Evolutionary conservation across 352 stramenopile genomes (phyloP).

Genomic region (Vaucheria bursata): DNA sequence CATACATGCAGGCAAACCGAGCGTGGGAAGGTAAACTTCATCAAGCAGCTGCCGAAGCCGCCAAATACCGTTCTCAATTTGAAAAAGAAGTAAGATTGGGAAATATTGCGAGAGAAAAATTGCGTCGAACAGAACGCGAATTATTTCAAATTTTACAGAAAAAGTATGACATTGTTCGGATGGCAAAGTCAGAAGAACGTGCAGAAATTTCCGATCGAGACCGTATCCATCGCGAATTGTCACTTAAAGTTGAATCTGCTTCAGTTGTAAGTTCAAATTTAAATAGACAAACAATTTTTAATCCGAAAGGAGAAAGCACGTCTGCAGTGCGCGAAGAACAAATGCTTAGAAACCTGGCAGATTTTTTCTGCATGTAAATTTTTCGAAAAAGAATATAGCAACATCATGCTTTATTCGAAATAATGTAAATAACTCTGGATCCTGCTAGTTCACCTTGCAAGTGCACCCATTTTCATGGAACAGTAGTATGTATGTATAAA

Average conservation of each 20-base stretch:
- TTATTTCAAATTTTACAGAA: not conserved
- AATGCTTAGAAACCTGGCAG: not conserved
- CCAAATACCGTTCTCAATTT: not conserved
- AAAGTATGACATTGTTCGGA: not conserved
- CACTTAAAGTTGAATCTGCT: not conserved
- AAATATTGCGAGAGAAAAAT: constrained; percentile 1
- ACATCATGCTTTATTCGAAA: no score
- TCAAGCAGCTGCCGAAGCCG: not conserved
- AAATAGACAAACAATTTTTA: not conserved
- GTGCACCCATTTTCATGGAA: no score
- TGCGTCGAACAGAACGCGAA: not conserved
- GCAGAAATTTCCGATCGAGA: not conserved
- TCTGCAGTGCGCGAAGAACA: not conserved
- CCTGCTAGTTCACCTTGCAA: no score
- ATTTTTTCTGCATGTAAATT: constrained; percentile 2
- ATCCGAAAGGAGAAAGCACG: not conserved
- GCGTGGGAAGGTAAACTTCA: not conserved
- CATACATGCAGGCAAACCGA: not conserved
- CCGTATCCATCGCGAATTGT: not conserved
- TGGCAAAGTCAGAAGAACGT: not conserved
- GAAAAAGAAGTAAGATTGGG: not conserved
- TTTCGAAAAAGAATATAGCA: no score
- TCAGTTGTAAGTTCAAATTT: not conserved
- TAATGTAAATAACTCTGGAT: no score
- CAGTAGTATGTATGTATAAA: no score